Evolutionary conservation across 2,329 filamentous ascomycete species (phyloP).

Genomic region (Xylariaceae sp.): DNA sequence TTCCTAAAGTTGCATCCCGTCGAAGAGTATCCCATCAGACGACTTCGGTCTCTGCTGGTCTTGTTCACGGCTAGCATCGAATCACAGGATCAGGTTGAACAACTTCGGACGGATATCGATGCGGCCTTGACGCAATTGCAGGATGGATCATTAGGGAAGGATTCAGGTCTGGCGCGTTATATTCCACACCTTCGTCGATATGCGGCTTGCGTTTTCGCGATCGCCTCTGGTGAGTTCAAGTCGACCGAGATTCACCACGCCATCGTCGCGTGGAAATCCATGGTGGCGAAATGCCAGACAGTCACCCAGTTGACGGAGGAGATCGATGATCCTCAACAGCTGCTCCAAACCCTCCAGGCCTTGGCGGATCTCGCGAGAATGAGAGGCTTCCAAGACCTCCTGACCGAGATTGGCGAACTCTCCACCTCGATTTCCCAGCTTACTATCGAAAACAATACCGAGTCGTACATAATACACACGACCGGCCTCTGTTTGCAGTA

Average conservation of each 20-base stretch:
- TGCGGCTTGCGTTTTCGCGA: constrained; percentile 40
- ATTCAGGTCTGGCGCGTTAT: constrained; percentile 40
- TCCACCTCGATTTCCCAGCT: constrained; percentile 40
- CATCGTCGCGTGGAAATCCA: constrained; percentile 41
- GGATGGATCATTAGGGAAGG: constrained; percentile 39
- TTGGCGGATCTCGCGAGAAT: constrained; percentile 48
- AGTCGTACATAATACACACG: constrained; percentile 42
- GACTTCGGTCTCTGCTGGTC: constrained; percentile 47
- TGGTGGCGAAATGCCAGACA: constrained; percentile 37
- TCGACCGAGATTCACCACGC: constrained; percentile 33
- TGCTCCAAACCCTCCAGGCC: constrained; percentile 47
- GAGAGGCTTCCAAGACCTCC: constrained; percentile 43
- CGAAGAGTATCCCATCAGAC: constrained; percentile 47
- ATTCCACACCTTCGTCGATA: constrained; percentile 46
- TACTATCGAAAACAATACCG: constrained; percentile 29
- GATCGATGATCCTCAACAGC: constrained; percentile 46
- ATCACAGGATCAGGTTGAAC: constrained; percentile 35
- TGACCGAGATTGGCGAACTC: constrained; percentile 45
- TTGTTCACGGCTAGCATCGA: constrained; percentile 47
- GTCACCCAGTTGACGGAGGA: constrained; percentile 38
- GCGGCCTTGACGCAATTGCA: constrained; percentile 35
- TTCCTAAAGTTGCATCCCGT: constrained; percentile 47
- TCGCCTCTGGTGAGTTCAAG: constrained; percentile 38
- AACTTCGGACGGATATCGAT: constrained; percentile 38
- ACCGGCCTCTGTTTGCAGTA: constrained; percentile 49